Base-by-base conservation (phyloP, 2,329 filamentous ascomycete species). In the Epichloe bromicola region DNA sequence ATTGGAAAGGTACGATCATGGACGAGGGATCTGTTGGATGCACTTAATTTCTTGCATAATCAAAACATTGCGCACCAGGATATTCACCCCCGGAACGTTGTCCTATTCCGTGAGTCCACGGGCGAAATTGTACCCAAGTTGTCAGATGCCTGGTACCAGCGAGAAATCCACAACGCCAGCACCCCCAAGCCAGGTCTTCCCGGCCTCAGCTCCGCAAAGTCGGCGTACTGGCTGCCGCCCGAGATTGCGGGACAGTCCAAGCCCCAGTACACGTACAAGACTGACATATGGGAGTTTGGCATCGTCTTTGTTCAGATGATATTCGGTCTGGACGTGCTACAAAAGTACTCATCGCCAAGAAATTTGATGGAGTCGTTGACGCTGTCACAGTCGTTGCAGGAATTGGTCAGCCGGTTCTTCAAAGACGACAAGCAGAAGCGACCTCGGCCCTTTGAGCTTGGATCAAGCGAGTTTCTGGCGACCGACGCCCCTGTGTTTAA, bases 201-300 rank as follows among this genome's bases (percentile, higher is more conserved):
- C 4, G 74, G 75, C 1, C 67, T 79, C 19, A 73, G 75, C 45
- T 76, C 81, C 23, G 79, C 85, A 15, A 85, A 83, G 57, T 89
- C 88, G 15, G 82, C 85, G 1, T 88, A 88, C 57, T 95, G 90
- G 90, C 68, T 86, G 6, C 82, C 90, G 1, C 86, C 89, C 1
- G 89, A 95, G 66, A 75, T 89, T 48, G 77, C 79, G 33, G 76
- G 71, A 45, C 75, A 73, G 1, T 79, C 76, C 53, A 83, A 78
- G 30, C 75, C 75, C 33, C 73, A 85, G 65, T 74, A 84, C 68
- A 82, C 78, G 1, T 78, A 78, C 60, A 95, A 95, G 65, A 88
- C 88, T 0, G 93, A 97, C 64, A 80, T 97, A 8, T 98, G 93
- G 93, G 87, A 96, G 57, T 82, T 98, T 60, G 93, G 93, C 4